phyloP scores from a whole-genome alignment of 2,329 filamentous ascomycete species.

The Polytolypa hystricis region DNA sequence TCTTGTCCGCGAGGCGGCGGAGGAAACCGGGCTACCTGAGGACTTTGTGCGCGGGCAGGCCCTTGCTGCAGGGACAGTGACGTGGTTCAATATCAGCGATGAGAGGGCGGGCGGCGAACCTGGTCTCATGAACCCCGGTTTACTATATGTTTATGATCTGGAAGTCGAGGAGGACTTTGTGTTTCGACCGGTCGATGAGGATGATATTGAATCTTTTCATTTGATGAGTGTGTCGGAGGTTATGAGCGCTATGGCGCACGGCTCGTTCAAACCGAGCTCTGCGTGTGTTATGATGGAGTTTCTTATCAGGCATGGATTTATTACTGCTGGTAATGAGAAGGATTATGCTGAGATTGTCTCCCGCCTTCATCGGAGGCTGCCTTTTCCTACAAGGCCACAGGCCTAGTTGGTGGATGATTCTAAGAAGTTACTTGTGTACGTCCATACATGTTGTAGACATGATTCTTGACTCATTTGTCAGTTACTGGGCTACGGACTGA shows the following conservation, averaged over 20 bases:
- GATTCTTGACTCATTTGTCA: too few species aligned
- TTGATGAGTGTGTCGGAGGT: conserved; percentile 20
- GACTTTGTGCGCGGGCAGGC: conserved; percentile 13
- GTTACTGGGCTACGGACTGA: too few species aligned
- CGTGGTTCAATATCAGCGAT: conserved; percentile 10
- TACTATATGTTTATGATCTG: conserved; percentile 25
- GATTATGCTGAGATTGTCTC: too few species aligned
- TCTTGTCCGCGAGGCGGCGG: conserved; percentile 19
- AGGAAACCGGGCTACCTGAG: conserved; percentile 16
- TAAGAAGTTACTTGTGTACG: too few species aligned
- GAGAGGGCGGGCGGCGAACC: conserved; percentile 9
- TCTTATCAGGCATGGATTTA: too few species aligned
- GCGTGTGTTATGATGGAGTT: conserved; percentile 23
- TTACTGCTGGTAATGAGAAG: too few species aligned
- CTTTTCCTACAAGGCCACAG: too few species aligned
- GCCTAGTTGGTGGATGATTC: too few species aligned
- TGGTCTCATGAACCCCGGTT: conserved; percentile 19
- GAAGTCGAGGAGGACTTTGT: conserved; percentile 15
- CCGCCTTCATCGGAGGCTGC: too few species aligned
- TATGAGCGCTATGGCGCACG: conserved; percentile 14
- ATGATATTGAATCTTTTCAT: conserved; percentile 21
- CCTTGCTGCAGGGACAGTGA: conserved; percentile 13
- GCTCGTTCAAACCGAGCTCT: conserved; percentile 23
- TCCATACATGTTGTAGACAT: too few species aligned
- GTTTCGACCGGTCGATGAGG: conserved; percentile 18